These are phyloP conservation scores for Cyclanthera cordifolia DNA, from an alignment of 306 rosid genomes.

Conservation along the genomic window DNA sequence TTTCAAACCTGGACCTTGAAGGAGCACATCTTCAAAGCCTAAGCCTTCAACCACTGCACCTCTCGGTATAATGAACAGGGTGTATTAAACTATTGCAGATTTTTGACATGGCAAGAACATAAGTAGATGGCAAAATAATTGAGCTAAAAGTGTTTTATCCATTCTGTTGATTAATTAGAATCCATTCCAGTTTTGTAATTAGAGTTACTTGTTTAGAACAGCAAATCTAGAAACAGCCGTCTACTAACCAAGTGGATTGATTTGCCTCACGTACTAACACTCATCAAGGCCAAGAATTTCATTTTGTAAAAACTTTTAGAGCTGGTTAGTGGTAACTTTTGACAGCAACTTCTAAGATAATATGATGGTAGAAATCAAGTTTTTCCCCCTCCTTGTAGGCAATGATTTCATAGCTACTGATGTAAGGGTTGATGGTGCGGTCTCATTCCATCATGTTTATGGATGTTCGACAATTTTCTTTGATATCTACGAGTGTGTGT, in stretches of 20 bases:
- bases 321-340: not conserved
- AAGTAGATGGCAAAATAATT: not conserved
- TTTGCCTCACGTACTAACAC: not conserved
- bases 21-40: too few species aligned
- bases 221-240: not conserved
- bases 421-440: not conserved
- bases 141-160: not conserved
- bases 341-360: conserved; percentile 9
- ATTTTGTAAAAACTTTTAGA: not conserved
- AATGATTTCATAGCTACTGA: not conserved
- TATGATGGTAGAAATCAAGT: conserved; percentile 1
- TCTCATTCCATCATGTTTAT: conserved; percentile 4
- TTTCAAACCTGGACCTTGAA: too few species aligned
- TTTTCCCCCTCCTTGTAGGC: not conserved
- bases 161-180: not conserved
- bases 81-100: not conserved
- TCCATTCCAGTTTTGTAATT: not conserved
- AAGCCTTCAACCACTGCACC: too few species aligned
- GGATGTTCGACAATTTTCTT: not conserved
- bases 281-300: not conserved
- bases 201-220: not conserved
- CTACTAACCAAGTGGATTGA: not conserved
- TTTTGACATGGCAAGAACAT: not conserved
- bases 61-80: not conserved
- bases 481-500: too few species aligned